Evolutionary conservation across 2,329 filamentous ascomycete genomes (phyloP), one percentile per base, ranked within the genome.

Genomic region (Metarhizium robertsii): DNA sequence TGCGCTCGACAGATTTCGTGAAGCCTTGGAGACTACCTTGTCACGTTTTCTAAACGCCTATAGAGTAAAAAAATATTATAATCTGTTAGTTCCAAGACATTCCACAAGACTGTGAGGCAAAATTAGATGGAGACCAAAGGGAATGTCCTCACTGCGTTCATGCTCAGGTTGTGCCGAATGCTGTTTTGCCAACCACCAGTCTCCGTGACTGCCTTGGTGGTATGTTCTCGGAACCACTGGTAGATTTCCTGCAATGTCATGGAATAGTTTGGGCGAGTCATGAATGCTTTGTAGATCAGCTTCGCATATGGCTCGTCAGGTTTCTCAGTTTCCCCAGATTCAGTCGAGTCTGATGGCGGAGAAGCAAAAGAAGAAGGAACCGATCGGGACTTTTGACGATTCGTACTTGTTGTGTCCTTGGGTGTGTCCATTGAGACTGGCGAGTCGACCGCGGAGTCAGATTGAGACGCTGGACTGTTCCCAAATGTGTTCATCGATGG

Each of bases 101-200:
- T 16, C 10, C n/a, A 25, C 14, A 51, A 55, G 18, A 42, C 40
- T 25, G 4, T 48, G n/a, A 4, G 7, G 55, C 11, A 49, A 25
- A 25, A 53, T 50, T 48, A 43, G 50, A 51, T 29, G 40, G 7
- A 38, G 25, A 32, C 8, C 18, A 6, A 51, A 5, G 48, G 18
- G 10, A 47, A 16, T 45, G 2, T 38, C 66, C 73, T 72, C 82
- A 96, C 92, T 58, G 80, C 79, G 64, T 97, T 97, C 92, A 97
- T 96, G 50, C 90, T 96, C 7, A 97, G 75, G 63, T 97, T 97
- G 69, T 97, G 92, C 2, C 92, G 83, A 61, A 97, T 95, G 67
- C 90, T 95, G 70, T 96, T 97, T 72, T 92, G 88, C 92, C 92
- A 97, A 10, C 92, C 92, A 62, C 85, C 87, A 53, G 77, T 83